Evolutionary conservation across 108 stramenopile genomes (phyloP), one percentile per base, ranked within the genome.

Genomic region (Nitzschia sp.): DNA sequence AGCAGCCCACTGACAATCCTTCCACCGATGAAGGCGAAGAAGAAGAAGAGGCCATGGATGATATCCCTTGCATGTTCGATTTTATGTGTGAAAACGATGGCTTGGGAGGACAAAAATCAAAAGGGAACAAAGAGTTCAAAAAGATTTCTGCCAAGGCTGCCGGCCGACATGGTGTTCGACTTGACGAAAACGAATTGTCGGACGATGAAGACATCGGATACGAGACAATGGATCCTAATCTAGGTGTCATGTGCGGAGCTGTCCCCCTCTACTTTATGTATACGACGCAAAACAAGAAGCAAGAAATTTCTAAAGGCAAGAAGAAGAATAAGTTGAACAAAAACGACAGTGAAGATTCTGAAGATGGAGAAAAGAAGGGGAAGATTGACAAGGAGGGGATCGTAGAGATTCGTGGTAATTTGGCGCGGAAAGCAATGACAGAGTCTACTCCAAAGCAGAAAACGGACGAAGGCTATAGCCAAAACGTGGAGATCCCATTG

Each of bases 181-280:
- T 16, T 4, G 48, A 50, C 4, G 21, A 50, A 22, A 6, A 9
- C 6, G 38, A 41, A 13, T 6, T 41, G 13, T 41, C 60, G 0
- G 35, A 25, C 2, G 41, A 19, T 19, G 38, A 45, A 1, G 60
- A 61, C 21, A 41, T 17, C 15, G 16, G 19, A 6, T 29, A 56
- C 30, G 60, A 45, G 19, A 9, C 9, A 1, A 32, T 52, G 52
- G 53, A 66, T 54, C 66, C 66, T 21, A 66, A 33, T 28, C 34
- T 50, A 17, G 66, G 66, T 54, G 34, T 66, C 2, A 66, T 66
- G 53, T 66, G 66, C 23, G 66, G 66, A 41, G 66, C 66, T 35
- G 66, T 66, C 5, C 66, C 66, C 3, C 53, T 66, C 1, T 66
- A 66, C 33, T 66, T 66, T 36, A 66, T 66, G 66, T 66, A 54